A percentile compares a stretch with the other conserved stretches of the same genome.
Evolutionary conservation across 2,329 filamentous ascomycete species (phyloP).

Genomic region (Laburnicola sp.): DNA sequence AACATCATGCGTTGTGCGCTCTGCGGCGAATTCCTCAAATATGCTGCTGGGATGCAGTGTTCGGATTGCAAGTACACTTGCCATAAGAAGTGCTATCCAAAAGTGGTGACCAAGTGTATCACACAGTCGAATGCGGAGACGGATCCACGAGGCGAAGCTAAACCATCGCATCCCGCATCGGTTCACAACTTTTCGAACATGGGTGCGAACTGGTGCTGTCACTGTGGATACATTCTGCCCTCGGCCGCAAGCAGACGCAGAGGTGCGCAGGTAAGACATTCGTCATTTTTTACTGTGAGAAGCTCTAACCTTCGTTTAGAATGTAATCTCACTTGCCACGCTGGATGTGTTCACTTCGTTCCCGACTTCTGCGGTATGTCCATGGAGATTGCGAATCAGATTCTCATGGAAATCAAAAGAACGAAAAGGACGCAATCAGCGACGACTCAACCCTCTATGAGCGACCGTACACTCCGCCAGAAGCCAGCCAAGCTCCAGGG

Average conservation of each 20-base stretch:
- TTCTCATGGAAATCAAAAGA: conserved; percentile 80
- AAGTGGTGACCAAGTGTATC: conserved; percentile 98
- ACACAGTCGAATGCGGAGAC: conserved; percentile 99
- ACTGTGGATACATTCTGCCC: conserved; percentile 96
- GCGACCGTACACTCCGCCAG: conserved; percentile 23
- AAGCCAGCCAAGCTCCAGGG: conserved; percentile 49
- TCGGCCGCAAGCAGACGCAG: conserved; percentile 92
- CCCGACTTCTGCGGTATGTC: conserved; percentile 99
- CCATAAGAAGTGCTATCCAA: conserved; percentile 94
- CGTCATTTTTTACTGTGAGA: background rate
- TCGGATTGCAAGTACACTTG: conserved; percentile 99
- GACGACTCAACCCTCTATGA: conserved; percentile 45
- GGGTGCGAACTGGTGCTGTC: conserved; percentile 98
- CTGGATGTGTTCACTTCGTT: conserved; percentile 89
- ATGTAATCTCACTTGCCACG: conserved; percentile 89
- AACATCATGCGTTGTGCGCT: conserved; percentile 99
- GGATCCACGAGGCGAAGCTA: conserved; percentile 95
- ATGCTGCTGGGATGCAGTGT: conserved; percentile 98
- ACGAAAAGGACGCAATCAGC: conserved; percentile 70
- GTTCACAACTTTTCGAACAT: conserved; percentile 96
- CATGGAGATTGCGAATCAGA: conserved; percentile 94
- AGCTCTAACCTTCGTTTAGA: conserved; percentile 57
- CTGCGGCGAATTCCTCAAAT: conserved; percentile 97
- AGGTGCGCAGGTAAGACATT: conserved; percentile 75
- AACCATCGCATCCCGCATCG: conserved; percentile 98